Evolutionary conservation across 768 basidiomycete species (phyloP).

Genomic region (Lactarius hatsudake): DNA sequence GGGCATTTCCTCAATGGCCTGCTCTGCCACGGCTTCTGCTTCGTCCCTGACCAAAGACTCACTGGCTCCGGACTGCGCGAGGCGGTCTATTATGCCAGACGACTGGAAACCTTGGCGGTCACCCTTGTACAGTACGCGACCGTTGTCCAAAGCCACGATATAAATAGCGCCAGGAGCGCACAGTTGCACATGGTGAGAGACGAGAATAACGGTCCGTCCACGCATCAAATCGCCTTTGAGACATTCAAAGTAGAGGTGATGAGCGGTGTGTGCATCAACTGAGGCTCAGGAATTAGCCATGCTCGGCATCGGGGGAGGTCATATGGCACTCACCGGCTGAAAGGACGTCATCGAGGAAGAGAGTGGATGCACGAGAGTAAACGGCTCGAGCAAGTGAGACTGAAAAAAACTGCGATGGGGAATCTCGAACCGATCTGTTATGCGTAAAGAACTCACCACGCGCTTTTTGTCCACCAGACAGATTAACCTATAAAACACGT

Average conservation of each 20-base stretch:
- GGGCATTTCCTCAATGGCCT: conserved; percentile 28
- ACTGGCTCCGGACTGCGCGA: conserved; percentile 57
- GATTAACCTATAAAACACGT: conserved; percentile 37
- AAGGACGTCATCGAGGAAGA: conserved; percentile 83
- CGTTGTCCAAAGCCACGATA: conserved; percentile 81
- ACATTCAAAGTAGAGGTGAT: conserved; percentile 77
- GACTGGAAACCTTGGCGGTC: conserved; percentile 56
- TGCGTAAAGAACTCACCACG: conserved; percentile 39
- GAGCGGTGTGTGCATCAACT: conserved; percentile 86
- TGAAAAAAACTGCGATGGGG: conserved; percentile 29
- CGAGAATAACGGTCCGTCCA: conserved; percentile 82
- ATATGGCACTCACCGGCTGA: conserved; percentile 39
- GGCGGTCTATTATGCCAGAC: conserved; percentile 62
- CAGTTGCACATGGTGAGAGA: conserved; percentile 92
- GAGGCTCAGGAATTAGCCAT: conserved; percentile 8
- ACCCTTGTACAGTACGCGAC: conserved; percentile 72
- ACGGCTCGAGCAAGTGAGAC: conserved; percentile 82
- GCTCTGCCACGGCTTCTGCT: conserved; percentile 40
- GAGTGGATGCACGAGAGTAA: conserved; percentile 79
- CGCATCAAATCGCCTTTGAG: conserved; percentile 73
- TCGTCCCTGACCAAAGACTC: conserved; percentile 33
- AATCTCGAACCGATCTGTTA: not conserved
- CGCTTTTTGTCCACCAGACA: conserved; percentile 55
- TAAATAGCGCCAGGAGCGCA: conserved; percentile 78
- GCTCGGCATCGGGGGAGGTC: not conserved